A percentile compares a stretch with the other conserved stretches of the same genome.
Evolutionary conservation across 2,329 filamentous ascomycete species (phyloP).

Genomic region (Pseudogymnoascus sp.): DNA sequence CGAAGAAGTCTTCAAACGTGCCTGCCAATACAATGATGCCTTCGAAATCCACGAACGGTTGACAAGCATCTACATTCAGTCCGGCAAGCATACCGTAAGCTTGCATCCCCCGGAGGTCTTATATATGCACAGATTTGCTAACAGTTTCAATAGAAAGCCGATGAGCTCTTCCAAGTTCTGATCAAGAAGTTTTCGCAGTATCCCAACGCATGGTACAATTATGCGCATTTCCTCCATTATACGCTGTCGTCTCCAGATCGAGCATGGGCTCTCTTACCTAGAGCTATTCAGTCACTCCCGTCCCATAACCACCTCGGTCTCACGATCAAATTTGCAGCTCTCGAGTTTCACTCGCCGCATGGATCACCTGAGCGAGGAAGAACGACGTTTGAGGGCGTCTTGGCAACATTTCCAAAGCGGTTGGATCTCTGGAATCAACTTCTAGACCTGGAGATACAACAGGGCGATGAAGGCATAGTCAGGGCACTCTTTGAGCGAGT

Average conservation of each 20-base stretch:
- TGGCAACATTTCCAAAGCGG: slow-evolving; percentile 79
- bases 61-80: slow-evolving; percentile 90
- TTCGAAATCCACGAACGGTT: slow-evolving; percentile 84
- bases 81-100: slow-evolving; percentile 72
- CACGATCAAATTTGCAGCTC: slow-evolving; percentile 78
- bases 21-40: slow-evolving; percentile 87
- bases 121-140: slow-evolving; percentile 16
- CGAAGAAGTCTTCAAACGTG: slow-evolving; percentile 81
- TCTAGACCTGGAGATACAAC: slow-evolving; percentile 70
- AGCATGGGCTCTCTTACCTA: slow-evolving; percentile 67
- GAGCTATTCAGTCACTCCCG: slow-evolving; percentile 77
- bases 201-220: slow-evolving; percentile 84
- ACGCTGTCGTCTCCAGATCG: slow-evolving; percentile 61
- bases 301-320: slow-evolving; percentile 57
- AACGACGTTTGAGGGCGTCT: slow-evolving; percentile 84
- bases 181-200: slow-evolving; percentile 78
- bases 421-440: slow-evolving; percentile 91
- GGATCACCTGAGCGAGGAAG: slow-evolving; percentile 86
- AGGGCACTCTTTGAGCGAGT: slow-evolving; percentile 78
- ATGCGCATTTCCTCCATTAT: slow-evolving; percentile 84
- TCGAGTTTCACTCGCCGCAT: slow-evolving; percentile 79
- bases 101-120: slow-evolving; percentile 10
- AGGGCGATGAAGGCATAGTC: slow-evolving; percentile 49
- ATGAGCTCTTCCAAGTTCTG: slow-evolving; percentile 77
- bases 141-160: slow-evolving; percentile 59